A percentile compares a stretch with the other conserved stretches of the same genome.
Conservation (phyloP, 163 green algal species). For the Smithsoniella earleae region DNA sequence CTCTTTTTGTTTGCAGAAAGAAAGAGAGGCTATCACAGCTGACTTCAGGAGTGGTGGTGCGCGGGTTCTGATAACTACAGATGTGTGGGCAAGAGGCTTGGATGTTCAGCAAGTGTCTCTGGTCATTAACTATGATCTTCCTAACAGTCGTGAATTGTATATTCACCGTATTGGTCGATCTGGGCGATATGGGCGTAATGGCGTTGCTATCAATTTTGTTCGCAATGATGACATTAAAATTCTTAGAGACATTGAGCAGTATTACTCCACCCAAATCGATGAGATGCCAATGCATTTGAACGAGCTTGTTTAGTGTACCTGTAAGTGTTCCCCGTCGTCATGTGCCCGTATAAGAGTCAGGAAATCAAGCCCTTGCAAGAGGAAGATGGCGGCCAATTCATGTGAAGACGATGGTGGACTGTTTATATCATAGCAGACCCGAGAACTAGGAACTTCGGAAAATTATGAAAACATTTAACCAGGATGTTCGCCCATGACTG, state of each 20-base stretch:
- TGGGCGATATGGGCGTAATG: slow-evolving; percentile 91
- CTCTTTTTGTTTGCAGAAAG: slow-evolving; percentile 70
- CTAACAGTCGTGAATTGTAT: slow-evolving; percentile 94
- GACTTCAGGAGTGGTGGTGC: slow-evolving; percentile 77
- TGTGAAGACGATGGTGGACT: too few species aligned
- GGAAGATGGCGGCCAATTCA: too few species aligned
- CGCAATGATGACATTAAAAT: slow-evolving; percentile 82
- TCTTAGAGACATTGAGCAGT: slow-evolving; percentile 93
- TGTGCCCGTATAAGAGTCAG: too few species aligned
- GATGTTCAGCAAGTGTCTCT: slow-evolving; percentile 98
- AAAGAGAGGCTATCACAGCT: slow-evolving; percentile 94
- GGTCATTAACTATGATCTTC: slow-evolving; percentile 99
- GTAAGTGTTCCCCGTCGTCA: too few species aligned
- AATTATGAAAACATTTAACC: too few species aligned
- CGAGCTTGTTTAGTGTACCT: not conserved
- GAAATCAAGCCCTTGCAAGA: too few species aligned
- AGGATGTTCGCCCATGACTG: too few species aligned
- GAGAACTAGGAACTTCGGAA: too few species aligned
- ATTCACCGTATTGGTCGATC: slow-evolving; percentile 92
- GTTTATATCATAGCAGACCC: too few species aligned
- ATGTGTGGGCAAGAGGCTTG: slow-evolving; percentile 93
- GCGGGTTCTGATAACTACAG: slow-evolving; percentile 96
- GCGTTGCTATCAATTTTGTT: slow-evolving; percentile 97
- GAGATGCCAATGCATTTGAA: slow-evolving; percentile 65
- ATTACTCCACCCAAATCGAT: slow-evolving; percentile 89